Base-by-base conservation (phyloP, 768 basidiomycete genomes). In the Suillus americanus region DNA sequence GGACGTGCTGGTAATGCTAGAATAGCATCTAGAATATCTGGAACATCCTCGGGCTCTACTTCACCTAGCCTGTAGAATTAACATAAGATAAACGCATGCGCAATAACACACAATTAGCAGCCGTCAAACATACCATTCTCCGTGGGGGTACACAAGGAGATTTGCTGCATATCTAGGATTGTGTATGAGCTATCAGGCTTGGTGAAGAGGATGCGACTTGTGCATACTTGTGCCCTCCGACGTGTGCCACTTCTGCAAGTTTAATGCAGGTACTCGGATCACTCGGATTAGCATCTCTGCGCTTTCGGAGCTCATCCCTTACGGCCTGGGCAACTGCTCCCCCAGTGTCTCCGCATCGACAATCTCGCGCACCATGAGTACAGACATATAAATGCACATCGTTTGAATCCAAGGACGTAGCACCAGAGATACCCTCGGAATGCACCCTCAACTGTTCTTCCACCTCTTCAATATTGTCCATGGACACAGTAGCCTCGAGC, bases 191-290 rank as follows among this genome's bases (percentile, higher is more conserved):
- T 13, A n/a, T 61, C 3, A 12, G 50, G 33, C 28, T 28, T 14
- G 40, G 30, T 65, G 23, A 56, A 13, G 51, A 28, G 53, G 23
- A 5, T 60, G 51, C 30, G 40, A 51, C 30, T 33, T 61, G 25
- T 9, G 81, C 88, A 72, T 71, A 91, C 92, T 91, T 82, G 76
- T 95, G 93, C 30, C 92, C 92, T 1, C 94, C 93, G 60, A 95
- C 87, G 74, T 95, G 93, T 2, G 84, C 89, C 7, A 89, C 84
- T 67, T 92, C 86, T 3, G 85, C 85, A 2, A 94, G 78, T 51
- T 73, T 73, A 28, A 81, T 80, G 68, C 66, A 86, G 65, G 45
- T 71, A 66, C 74, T 71, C 2, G 66, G 67, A 64, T 75, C 72
- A 3, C 60, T 65, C 7, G 65, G 67, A 40, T 80, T 70, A 12